Conservation (phyloP, 106 monocot species). For the Apostasia shenzhenica region DNA sequence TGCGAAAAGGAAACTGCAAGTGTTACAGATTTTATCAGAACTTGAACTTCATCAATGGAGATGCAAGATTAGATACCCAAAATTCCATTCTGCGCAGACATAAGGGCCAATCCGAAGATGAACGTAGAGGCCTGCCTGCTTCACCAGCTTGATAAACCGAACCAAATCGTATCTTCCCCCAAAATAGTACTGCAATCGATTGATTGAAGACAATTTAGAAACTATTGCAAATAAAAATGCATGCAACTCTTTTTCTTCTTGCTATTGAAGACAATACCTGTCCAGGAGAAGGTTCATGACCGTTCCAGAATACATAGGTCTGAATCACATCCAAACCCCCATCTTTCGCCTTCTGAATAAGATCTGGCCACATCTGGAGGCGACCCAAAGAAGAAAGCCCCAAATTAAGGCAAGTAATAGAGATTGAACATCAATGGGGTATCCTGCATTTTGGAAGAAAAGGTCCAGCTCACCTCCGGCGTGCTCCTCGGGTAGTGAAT, state of each 20-base stretch:
- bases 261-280: slow-evolving; percentile 23
- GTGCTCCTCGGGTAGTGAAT: slow-evolving; percentile 70
- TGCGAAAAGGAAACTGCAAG: slow-evolving; percentile 10
- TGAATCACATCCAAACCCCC: slow-evolving; percentile 85
- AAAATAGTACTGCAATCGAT: slow-evolving; percentile 66
- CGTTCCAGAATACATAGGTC: slow-evolving; percentile 93
- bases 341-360: slow-evolving; percentile 93
- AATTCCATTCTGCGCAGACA: slow-evolving; percentile 96
- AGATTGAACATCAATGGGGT: not conserved
- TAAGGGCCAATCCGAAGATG: slow-evolving; percentile 96
- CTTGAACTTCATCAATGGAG: not conserved
- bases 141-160: slow-evolving; percentile 78
- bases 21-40: no score
- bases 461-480: slow-evolving; percentile 33
- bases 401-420: not conserved
- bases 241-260: not conserved
- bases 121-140: slow-evolving; percentile 83
- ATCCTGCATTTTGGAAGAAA: slow-evolving; percentile 6
- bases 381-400: slow-evolving; percentile 1
- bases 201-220: not conserved
- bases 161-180: slow-evolving; percentile 86
- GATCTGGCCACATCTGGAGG: slow-evolving; percentile 82
- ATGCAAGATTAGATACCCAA: slow-evolving; percentile 46
- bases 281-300: slow-evolving; percentile 70
- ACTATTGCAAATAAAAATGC: not conserved